Base-by-base conservation (phyloP, 148 eudicot genomes). In the Cornus controversa region DNA sequence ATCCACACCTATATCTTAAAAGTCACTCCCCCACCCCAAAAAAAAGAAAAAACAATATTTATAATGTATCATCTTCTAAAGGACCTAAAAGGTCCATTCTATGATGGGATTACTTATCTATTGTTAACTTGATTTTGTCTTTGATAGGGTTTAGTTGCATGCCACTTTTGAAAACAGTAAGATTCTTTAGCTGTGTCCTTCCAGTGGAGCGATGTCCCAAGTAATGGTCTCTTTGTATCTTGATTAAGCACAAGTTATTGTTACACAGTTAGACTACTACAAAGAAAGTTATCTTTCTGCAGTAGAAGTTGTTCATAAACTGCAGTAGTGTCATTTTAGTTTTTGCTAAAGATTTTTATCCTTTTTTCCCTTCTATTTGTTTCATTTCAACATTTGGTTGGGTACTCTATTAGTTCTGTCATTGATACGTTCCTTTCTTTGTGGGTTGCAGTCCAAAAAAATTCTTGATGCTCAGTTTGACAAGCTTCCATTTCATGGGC, bases 401-500 rank as follows among this genome's bases (percentile, higher is more conserved):
- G 42, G 20, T 47, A 22, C 64, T 60, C 66, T 40, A 42, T 31
- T 62, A 67, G 70, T 64, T 78, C 42, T 69, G 31, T 69, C 69
- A 45, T 68, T 82, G 45, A 69, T 74, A 70, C 68, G n/a, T 27
- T 13, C 22, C 23, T 65, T 57, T 71, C 15, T 68, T 72, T 65
- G 28, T 80, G 72, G 47, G 34, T 79, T 64, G n/a, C 83, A 93
- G 97, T 70, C 93, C 68, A 91, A 87, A 83, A 93, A 82, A 80
- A 86, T 93, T 77, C 82, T 91, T 42, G 84, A 87, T 68, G 87
- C 90, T 80, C 83, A 82, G 84, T 90, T 91, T 84, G 95, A 93
- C 77, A 83, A 77, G 82, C 90, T 93, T 47, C 97, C 92, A 76
- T 76, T 89, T 78, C 97, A 93, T 84, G 95, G 97, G 60, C 94